A percentile compares a stretch with the other conserved stretches of the same genome.
Evolutionary conservation across 2,329 filamentous ascomycete species (phyloP).

Genomic region (Diplodia sapinea): DNA sequence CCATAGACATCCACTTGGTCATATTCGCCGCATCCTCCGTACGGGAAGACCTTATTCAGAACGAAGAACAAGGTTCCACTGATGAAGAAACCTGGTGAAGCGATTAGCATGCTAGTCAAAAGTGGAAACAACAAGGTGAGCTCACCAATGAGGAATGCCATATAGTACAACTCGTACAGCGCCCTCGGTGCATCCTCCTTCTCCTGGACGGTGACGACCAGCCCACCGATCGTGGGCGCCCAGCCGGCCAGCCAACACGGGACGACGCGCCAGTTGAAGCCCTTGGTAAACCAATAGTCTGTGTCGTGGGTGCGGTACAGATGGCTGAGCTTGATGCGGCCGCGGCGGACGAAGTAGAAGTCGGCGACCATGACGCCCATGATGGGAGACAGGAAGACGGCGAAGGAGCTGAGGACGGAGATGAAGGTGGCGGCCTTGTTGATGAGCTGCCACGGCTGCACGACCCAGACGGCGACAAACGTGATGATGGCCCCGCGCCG

Average conservation of each 20-base stretch:
- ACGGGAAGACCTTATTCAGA: constrained; percentile 51
- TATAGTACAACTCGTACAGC: constrained; percentile 55
- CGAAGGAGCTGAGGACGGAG: constrained; percentile 51
- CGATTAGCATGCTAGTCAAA: constrained; percentile 20
- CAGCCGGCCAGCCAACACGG: constrained; percentile 54
- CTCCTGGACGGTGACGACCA: constrained; percentile 46
- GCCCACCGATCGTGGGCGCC: constrained; percentile 52
- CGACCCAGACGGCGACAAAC: constrained; percentile 44
- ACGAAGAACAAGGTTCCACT: constrained; percentile 43
- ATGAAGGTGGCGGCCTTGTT: constrained; percentile 47
- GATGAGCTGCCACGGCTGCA: constrained; percentile 48
- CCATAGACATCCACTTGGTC: constrained; percentile 54
- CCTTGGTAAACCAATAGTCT: constrained; percentile 53
- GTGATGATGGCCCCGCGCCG: constrained; percentile 46
- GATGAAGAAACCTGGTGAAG: constrained; percentile 48
- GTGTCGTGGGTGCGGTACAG: constrained; percentile 46
- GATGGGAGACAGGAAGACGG: constrained; percentile 50
- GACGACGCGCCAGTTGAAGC: constrained; percentile 53
- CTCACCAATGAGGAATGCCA: constrained; percentile 55
- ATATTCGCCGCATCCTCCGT: constrained; percentile 49
- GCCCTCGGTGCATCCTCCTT: constrained; percentile 44
- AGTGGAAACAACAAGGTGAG: neutral
- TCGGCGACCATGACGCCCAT: constrained; percentile 48
- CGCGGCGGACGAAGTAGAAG: constrained; percentile 46
- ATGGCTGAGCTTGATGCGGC: constrained; percentile 46